These are phyloP conservation scores for Claviceps lovelessii DNA, from an alignment of 2,329 filamentous ascomycete genomes.

Conservation along the genomic window DNA sequence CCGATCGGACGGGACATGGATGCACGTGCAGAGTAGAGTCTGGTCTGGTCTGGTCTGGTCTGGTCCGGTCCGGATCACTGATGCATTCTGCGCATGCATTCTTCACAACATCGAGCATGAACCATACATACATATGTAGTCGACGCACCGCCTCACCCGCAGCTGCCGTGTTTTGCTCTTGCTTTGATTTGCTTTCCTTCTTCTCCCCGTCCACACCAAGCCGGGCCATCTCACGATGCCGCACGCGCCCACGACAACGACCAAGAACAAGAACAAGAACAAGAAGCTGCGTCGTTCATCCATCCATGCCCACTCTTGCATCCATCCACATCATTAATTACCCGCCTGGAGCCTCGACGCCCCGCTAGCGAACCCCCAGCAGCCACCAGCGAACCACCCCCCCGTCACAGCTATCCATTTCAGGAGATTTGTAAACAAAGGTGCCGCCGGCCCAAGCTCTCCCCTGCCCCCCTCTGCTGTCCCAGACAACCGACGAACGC, in stretches of 20 bases:
- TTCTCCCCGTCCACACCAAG: conserved; percentile 7
- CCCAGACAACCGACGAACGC: conserved; percentile 19
- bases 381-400: neutral
- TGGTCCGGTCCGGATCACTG: no score
- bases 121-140: neutral
- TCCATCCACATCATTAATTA: neutral
- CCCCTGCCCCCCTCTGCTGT: conserved; percentile 14
- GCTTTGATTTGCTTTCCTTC: neutral
- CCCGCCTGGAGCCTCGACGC: neutral
- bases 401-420: conserved; percentile 21
- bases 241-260: conserved; percentile 2
- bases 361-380: conserved; percentile 2
- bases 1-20: neutral
- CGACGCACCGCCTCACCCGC: neutral
- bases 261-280: neutral
- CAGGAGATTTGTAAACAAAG: conserved; percentile 28
- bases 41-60: no score
- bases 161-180: neutral
- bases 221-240: conserved; percentile 10
- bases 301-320: neutral
- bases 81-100: neutral
- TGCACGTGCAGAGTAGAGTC: no score
- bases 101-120: neutral
- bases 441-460: conserved; percentile 16
- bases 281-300: conserved; percentile 3